Percentiles rank a stretch among this genome's conserved stretches.
These are phyloP conservation scores for Eucalyptus leucophloia DNA, from an alignment of 345 rosid species.

Conservation along the genomic window DNA sequence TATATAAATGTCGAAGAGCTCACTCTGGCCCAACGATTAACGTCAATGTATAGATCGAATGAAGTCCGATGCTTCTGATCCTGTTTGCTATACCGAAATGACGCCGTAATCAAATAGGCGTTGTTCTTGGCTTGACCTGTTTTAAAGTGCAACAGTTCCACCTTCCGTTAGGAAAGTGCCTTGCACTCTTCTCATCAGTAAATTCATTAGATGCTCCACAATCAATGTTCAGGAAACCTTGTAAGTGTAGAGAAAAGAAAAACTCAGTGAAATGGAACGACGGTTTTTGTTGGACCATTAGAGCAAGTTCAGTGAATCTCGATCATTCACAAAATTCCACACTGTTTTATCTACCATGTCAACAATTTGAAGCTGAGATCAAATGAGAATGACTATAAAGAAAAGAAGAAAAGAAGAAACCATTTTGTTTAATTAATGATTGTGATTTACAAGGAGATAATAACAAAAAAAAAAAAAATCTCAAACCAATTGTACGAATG, in stretches of 20 bases:
- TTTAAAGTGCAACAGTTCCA: constrained; percentile 31
- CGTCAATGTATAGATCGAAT: constrained; percentile 15
- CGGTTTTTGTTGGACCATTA: background rate
- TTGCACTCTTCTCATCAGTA: background rate
- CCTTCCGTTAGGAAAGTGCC: constrained; percentile 19
- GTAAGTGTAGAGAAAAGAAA: background rate
- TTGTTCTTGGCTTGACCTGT: background rate
- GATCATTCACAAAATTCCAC: background rate
- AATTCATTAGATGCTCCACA: constrained; percentile 23
- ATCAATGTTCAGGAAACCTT: constrained; percentile 30
- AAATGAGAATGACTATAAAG: background rate
- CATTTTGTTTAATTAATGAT: background rate
- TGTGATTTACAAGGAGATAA: background rate
- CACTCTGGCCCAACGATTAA: background rate
- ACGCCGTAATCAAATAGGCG: constrained; percentile 19
- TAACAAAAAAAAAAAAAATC: background rate
- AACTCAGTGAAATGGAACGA: background rate
- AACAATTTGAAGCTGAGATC: background rate
- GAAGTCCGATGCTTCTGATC: constrained; percentile 2
- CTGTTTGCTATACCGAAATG: constrained; percentile 23
- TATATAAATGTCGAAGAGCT: background rate
- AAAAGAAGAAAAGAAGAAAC: background rate
- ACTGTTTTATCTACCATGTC: background rate
- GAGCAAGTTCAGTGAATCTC: background rate
- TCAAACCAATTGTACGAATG: background rate